Evolutionary conservation across 345 rosid species (phyloP).

Genomic region (Angophora floribunda): DNA sequence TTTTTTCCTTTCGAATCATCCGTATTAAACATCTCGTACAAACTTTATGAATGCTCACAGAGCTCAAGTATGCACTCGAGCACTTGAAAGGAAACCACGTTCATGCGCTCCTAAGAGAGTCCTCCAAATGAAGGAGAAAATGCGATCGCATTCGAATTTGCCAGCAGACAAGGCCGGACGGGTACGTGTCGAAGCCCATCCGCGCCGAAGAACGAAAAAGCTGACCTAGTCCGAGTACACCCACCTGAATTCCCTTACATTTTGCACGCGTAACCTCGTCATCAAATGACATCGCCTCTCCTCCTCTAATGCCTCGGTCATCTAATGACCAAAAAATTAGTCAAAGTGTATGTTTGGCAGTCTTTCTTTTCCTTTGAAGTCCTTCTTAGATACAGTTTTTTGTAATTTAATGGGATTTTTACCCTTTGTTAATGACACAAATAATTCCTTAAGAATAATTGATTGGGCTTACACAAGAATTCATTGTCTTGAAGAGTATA

Average conservation of each 20-base stretch:
- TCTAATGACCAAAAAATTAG: too few relatives aligned
- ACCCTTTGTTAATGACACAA: too few relatives aligned
- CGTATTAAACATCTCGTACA: fast-evolving
- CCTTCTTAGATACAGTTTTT: too few relatives aligned
- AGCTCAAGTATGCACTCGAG: fast-evolving
- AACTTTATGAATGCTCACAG: neutral
- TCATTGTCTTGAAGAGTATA: too few relatives aligned
- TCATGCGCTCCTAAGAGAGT: neutral
- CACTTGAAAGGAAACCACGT: neutral
- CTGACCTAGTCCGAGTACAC: neutral
- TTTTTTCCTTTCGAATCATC: neutral
- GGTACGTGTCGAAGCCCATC: neutral
- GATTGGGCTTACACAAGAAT: too few relatives aligned
- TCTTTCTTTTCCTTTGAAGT: too few relatives aligned
- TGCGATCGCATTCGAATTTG: neutral
- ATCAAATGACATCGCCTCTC: neutral
- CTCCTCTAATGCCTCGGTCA: neutral
- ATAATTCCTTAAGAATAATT: too few relatives aligned
- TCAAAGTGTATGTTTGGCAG: too few relatives aligned
- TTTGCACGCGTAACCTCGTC: neutral
- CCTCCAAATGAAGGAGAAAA: neutral
- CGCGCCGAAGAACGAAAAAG: neutral
- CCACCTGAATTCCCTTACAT: neutral
- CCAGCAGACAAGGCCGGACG: too few relatives aligned
- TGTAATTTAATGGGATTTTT: too few relatives aligned